A percentile compares a stretch with the other conserved stretches of the same genome.
phyloP scores from a whole-genome alignment of 2,329 filamentous ascomycete species.

The Fusarium sulawesiense region DNA sequence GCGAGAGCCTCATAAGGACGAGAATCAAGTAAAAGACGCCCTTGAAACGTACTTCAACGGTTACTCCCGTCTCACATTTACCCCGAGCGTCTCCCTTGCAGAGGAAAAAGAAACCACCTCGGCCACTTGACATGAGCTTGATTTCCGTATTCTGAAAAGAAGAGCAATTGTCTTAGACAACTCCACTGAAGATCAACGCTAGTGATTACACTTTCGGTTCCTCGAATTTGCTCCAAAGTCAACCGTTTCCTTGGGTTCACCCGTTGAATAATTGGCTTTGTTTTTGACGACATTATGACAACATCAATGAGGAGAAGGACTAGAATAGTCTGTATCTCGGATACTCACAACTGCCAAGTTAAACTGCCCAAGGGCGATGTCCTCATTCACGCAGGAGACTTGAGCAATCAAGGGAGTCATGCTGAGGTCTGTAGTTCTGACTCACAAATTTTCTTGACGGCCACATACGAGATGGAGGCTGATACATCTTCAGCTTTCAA shows the following conservation, averaged over 20 bases:
- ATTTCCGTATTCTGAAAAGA: constrained; percentile 12
- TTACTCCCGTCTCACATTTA: constrained; percentile 18
- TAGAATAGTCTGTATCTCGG: constrained; percentile 79
- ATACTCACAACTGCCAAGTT: constrained; percentile 76
- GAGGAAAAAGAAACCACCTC: not conserved
- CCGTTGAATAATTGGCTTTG: constrained; percentile 16
- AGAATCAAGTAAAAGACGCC: constrained; percentile 20
- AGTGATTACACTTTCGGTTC: constrained; percentile 33
- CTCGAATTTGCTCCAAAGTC: constrained; percentile 27
- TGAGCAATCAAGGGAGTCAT: constrained; percentile 77
- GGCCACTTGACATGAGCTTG: constrained; percentile 17
- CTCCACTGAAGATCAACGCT: constrained; percentile 22
- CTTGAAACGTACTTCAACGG: constrained; percentile 17
- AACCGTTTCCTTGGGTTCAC: constrained; percentile 26
- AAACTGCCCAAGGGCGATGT: constrained; percentile 78
- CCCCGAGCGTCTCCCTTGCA: constrained; percentile 29
- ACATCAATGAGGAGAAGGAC: constrained; percentile 57
- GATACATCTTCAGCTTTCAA: constrained; percentile 59
- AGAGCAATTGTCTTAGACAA: constrained; percentile 35
- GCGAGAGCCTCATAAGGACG: constrained; percentile 16
- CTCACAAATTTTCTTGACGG: not conserved
- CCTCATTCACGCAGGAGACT: constrained; percentile 79
- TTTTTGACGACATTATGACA: constrained; percentile 29
- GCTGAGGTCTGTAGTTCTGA: constrained; percentile 56
- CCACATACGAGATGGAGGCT: constrained; percentile 1